These are phyloP conservation scores for Volvox reticuliferus DNA, from an alignment of 139 green algal species.

Conservation along the genomic window DNA sequence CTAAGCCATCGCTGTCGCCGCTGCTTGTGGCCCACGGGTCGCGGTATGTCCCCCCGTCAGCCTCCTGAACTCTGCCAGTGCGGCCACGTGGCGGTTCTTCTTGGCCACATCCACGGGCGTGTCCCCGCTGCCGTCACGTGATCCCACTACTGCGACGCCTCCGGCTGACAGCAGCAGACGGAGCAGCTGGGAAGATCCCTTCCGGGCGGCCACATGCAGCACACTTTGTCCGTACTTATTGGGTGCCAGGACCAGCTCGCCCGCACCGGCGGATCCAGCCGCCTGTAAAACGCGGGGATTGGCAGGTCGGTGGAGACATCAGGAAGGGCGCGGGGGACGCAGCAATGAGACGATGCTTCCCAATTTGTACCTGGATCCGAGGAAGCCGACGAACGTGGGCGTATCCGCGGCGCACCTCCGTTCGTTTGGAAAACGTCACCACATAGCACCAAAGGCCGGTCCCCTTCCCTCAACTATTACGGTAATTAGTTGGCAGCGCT, in stretches of 20 bases:
- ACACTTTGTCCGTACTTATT: constrained; percentile 83
- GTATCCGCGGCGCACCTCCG: no score
- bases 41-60: neutral
- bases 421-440: no score
- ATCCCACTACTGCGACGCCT: constrained; percentile 26
- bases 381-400: no score
- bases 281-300: no score
- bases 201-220: constrained; percentile 85
- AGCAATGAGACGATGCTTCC: no score
- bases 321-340: no score
- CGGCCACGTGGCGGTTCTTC: constrained; percentile 54
- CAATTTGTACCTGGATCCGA: no score
- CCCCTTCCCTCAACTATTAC: no score
- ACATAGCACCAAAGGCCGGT: no score
- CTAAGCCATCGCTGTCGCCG: constrained; percentile 24
- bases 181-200: constrained; percentile 70
- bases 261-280: constrained; percentile 50
- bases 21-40: neutral
- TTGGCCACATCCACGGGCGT: constrained; percentile 59
- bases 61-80: constrained; percentile 50
- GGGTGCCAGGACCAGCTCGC: constrained; percentile 56
- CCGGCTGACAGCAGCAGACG: constrained; percentile 64
- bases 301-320: no score
- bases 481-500: no score
- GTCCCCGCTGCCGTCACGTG: constrained; percentile 51